Evolutionary conservation across 1,284 basidiomycete genomes (phyloP).

Genomic region (Heliocybe sulcata): DNA sequence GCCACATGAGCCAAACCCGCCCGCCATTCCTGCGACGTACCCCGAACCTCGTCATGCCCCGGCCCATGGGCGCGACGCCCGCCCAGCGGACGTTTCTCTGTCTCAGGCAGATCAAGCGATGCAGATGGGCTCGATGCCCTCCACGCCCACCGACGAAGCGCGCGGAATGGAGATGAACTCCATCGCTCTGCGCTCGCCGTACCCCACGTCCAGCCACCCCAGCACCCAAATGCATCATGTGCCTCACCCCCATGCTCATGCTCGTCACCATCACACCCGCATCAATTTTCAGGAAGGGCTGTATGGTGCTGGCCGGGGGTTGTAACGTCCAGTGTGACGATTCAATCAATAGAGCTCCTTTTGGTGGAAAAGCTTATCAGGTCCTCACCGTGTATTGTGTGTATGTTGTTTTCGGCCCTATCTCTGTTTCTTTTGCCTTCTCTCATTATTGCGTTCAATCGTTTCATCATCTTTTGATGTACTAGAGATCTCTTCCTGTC

Average conservation of each 20-base stretch:
- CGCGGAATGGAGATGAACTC: not conserved
- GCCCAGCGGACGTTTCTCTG: not conserved
- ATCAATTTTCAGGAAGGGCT: slow-evolving; percentile 38
- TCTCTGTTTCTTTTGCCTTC: not conserved
- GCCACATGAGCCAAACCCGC: slow-evolving; percentile 3
- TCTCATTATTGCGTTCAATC: not conserved
- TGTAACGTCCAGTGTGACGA: slow-evolving; percentile 8
- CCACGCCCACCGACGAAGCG: slow-evolving; percentile 7
- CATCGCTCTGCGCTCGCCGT: slow-evolving; percentile 45
- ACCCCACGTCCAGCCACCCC: slow-evolving; percentile 22
- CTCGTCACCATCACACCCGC: slow-evolving; percentile 48
- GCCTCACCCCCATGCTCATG: slow-evolving; percentile 68
- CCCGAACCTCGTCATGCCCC: not conserved
- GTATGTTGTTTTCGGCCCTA: not conserved
- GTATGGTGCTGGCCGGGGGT: slow-evolving; percentile 27
- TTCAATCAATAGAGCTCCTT: not conserved
- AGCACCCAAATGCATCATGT: slow-evolving; percentile 61
- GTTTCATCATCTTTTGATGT: not conserved
- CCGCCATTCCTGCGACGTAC: not conserved
- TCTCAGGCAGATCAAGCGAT: not conserved
- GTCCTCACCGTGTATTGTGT: slow-evolving; percentile 3
- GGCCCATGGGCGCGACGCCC: not conserved
- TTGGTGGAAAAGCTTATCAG: too few relatives aligned
- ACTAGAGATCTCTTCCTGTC: not conserved
- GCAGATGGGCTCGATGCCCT: not conserved